Evolutionary conservation across 345 rosid species (phyloP), one percentile per base, ranked within the genome.

Genomic region (Eucalyptus sp.): DNA sequence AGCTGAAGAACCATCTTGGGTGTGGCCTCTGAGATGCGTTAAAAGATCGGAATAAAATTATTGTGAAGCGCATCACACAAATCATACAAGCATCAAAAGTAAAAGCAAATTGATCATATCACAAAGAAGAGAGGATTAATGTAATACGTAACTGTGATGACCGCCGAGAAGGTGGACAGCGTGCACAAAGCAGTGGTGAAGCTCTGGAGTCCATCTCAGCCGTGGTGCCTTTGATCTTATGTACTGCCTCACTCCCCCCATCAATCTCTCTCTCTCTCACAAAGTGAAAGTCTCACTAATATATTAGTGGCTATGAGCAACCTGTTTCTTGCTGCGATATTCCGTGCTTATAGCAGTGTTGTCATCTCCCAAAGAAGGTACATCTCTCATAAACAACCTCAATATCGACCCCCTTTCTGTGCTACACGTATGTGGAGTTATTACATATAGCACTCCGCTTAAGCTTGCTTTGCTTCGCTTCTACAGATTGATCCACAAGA

Each of bases 1-100:
- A 98, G 90, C 94, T 97, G 98, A 87, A 98, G 99, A 88, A 98
- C 98, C 58, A 97, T 97, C 88, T 98, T 98, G 64, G 99, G 99
- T 3, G 99, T 98, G 52, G 99, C 99, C 94, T 92, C 99, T 98
- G 88, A 52, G 56, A 85, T 48, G 20, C 7, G 33, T 33, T 4
- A 17, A 85, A 85, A 86, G 33, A 86, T 46, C 20, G 27, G 43
- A n/a, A 25, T 86, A 85, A 29, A 14, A 22, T 85, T 22, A 27
- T 27, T 49, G 24, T 14, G 50, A 48, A 4, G 31, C 86, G n/a
- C 31, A 85, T 46, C 86, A 29, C 87, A 48, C 56, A 86, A 86
- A 86, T 20, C 60, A n/a, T 86, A 86, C 41, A 48, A 86, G 46
- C 83, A 76, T 76, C n/a, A 22, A 27, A 46, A 86, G 58, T 48